These are phyloP conservation scores for Arachnopeziza araneosa DNA, from an alignment of 2,329 filamentous ascomycete genomes.

Conservation along the genomic window DNA sequence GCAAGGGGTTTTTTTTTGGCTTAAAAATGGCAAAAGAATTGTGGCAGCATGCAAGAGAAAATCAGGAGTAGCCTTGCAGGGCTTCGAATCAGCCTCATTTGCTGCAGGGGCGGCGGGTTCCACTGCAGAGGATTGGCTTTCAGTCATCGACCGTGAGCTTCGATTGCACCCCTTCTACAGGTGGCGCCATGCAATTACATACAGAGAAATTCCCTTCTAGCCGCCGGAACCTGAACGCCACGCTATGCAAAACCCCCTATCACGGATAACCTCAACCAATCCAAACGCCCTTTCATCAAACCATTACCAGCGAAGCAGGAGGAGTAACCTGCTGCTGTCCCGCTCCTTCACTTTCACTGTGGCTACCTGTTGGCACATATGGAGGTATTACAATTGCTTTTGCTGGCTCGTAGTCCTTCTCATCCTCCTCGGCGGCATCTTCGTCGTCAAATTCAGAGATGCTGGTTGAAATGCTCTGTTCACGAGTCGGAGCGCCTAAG, in stretches of 20 bases:
- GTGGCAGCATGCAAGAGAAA: no score
- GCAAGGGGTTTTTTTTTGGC: no score
- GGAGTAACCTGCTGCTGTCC: conserved; percentile 10
- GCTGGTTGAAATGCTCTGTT: conserved; percentile 19
- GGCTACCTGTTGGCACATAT: conserved; percentile 18
- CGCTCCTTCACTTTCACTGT: conserved; percentile 12
- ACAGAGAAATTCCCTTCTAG: neutral
- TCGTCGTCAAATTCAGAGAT: conserved; percentile 23
- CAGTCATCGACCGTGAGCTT: no score
- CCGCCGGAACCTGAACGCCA: neutral
- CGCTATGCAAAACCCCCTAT: conserved; percentile 1
- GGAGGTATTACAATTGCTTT: conserved; percentile 25
- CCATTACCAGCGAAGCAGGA: conserved; percentile 21
- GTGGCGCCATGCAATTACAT: neutral
- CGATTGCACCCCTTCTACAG: neutral
- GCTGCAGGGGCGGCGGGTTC: no score
- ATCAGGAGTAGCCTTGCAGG: no score
- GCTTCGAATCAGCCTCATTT: no score
- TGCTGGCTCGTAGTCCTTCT: conserved; percentile 21
- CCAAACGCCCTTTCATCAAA: conserved; percentile 9
- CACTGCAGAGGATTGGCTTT: no score
- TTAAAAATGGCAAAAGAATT: no score
- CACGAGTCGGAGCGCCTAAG: conserved; percentile 3
- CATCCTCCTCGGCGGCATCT: conserved; percentile 5
- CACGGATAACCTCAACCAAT: neutral